Conservation (phyloP, 768 basidiomycete genomes). For the Auriculariales sp. region DNA sequence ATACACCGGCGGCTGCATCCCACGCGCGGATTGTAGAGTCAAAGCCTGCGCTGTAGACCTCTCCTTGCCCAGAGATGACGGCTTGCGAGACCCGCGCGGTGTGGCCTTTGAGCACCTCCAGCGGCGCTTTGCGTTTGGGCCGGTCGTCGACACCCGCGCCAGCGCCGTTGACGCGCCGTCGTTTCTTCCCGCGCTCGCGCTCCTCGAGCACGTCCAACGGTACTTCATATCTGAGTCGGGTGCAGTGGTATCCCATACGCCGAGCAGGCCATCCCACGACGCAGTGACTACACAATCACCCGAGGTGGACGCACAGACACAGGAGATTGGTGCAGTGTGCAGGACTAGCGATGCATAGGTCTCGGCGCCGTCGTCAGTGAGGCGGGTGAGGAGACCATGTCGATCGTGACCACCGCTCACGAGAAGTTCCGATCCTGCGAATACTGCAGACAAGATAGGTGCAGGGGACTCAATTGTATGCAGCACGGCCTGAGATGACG, state of each 20-base stretch:
- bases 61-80: constrained; percentile 13
- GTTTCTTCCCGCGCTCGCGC: constrained; percentile 41
- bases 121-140: constrained; percentile 50
- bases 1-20: constrained; percentile 72
- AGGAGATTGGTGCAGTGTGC: constrained; percentile 71
- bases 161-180: constrained; percentile 37
- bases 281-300: constrained; percentile 63
- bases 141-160: constrained; percentile 18
- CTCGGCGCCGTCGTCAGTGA: constrained; percentile 16
- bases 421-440: constrained; percentile 25
- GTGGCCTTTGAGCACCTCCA: constrained; percentile 68
- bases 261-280: constrained; percentile 79
- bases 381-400: constrained; percentile 41
- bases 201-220: constrained; percentile 25
- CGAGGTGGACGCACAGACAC: constrained; percentile 37
- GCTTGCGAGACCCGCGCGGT: constrained; percentile 67
- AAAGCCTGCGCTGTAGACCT: constrained; percentile 68
- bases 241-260: constrained; percentile 59
- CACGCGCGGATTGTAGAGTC: constrained; percentile 83
- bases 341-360: constrained; percentile 62
- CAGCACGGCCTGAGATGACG: constrained; percentile 45
- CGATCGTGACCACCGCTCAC: constrained; percentile 72
- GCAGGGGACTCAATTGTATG: constrained; percentile 42
- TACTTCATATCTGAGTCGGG: constrained; percentile 53
- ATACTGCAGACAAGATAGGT: constrained; percentile 26